Base-by-base conservation (phyloP, 768 basidiomycete species). In the Pleurotus eryngii region DNA sequence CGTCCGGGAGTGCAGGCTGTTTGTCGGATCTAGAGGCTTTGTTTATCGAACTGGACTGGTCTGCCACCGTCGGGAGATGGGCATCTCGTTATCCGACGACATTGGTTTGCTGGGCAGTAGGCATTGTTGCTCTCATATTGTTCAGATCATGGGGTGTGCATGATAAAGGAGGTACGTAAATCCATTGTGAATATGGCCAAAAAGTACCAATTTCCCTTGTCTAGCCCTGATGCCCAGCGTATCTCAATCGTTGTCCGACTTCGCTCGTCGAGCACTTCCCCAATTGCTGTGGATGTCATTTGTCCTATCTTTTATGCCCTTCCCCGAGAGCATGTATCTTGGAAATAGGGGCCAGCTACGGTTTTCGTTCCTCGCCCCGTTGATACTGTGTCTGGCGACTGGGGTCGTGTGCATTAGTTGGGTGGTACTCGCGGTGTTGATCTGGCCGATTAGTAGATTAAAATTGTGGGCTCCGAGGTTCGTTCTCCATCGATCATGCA, bases 71-170 rank as follows among this genome's bases (percentile, higher is more conserved):
- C 5, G 91, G 90, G 2, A 78, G 89, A 38, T 79, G 84, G 68
- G 84, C 85, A 1, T 74, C 85, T 15, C 78, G 96, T 20, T 98
- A 92, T 72, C 81, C 87, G 47, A 86, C 83, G 30, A 85, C 86
- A 2, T 63, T 90, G 0, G 74, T 86, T 3, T 80, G 81, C 24
- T 97, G 95, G 89, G 77, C 85, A 2, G 73, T 88, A 2, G 92
- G 89, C 3, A 70, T 92, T n/a, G 81, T 85, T 1, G 75, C 81
- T 3, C 61, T 90, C 14, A 64, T 86, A 0, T 55, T 89, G 18
- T 86, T 81, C 61, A 69, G 77, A 35, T 79, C 77, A 5, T 85
- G 81, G 83, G 68, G 67, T n/a, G 56, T 61, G 42, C 63, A 64
- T 30, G 75, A 77, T 56, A 55, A 60, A 30, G 63, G 60, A 38